Base-by-base conservation (phyloP, 2,329 filamentous ascomycete species). In the Nigrograna mackinnonii region DNA sequence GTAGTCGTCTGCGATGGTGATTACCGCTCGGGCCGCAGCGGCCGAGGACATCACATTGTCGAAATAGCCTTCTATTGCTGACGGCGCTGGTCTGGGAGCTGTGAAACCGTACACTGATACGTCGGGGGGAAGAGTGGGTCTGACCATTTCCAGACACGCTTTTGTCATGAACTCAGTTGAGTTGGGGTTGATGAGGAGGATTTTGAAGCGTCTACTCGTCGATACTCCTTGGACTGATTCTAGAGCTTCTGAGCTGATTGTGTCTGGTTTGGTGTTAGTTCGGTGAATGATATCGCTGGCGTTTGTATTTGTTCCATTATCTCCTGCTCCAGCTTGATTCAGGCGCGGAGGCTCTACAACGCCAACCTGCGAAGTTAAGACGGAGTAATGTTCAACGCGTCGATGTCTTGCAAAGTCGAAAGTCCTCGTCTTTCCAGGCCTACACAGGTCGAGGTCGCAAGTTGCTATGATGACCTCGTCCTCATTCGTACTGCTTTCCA, bases 21-120 rank as follows among this genome's bases (percentile, higher is more conserved):
- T 54, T 6, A 79, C 62, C 13, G 73, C 72, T 17, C 76, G 69
- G 24, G 75, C 65, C 14, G 74, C 69, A 4, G 75, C 72, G 4
- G 76, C 76, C 0, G 76, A 72, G 4, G 73, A 77, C 44, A 79
- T 71, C 30, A 78, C 67, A 34, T 70, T 73, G 57, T 80, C 77
- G 19, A 75, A 70, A 40, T 67, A 64, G 28, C 73, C 70, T 60
- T 81, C 77, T 21, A 80, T 74, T 2, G 77, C 77, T 12, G 72
- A 74, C 0, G 77, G 77, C 0, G 75, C 70, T 1, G 73, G 72
- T 17, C 68, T 51, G 0, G 78, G 75, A 1, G 75, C 68, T 4
- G 78, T 80, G 62, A 80, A 79, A 17, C 73, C 75, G 9, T 70
- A 66, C 1, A 80, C 66, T 22, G 67, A 67, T 34, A 79, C 73